phyloP scores from a whole-genome alignment of 441 rosid genomes.

The Gossypium davidsonii region DNA sequence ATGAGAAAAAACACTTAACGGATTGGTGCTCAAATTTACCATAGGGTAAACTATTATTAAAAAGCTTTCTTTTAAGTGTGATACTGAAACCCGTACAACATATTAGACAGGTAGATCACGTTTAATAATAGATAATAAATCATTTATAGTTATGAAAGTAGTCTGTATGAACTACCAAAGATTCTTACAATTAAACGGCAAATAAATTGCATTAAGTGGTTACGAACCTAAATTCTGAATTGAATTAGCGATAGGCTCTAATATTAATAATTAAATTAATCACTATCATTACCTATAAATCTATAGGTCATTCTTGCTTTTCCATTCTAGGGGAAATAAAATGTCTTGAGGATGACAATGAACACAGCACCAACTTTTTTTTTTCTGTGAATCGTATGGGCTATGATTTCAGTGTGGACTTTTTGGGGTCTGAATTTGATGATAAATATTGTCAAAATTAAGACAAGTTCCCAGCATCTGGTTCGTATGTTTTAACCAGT shows the following conservation, averaged over 20 bases:
- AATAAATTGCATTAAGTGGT: neutral
- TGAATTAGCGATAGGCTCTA: neutral
- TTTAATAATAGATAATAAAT: neutral
- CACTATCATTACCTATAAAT: neutral
- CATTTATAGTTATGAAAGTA: too few species aligned
- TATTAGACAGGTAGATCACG: neutral
- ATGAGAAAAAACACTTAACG: neutral
- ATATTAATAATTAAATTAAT: neutral
- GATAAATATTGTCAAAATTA: neutral
- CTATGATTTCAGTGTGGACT: neutral
- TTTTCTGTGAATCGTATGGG: neutral
- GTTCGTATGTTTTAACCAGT: neutral
- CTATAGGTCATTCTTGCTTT: neutral
- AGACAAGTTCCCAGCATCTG: neutral
- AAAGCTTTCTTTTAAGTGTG: neutral
- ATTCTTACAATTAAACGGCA: neutral
- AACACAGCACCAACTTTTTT: neutral
- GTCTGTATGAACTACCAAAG: neutral
- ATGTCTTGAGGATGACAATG: neutral
- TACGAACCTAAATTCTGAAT: neutral
- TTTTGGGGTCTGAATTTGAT: neutral
- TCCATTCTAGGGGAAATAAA: neutral
- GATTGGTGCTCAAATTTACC: neutral
- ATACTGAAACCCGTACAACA: neutral
- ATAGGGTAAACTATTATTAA: neutral